Evolutionary conservation across 1,284 basidiomycete genomes (phyloP).

Genomic region (Caloboletus firmus): DNA sequence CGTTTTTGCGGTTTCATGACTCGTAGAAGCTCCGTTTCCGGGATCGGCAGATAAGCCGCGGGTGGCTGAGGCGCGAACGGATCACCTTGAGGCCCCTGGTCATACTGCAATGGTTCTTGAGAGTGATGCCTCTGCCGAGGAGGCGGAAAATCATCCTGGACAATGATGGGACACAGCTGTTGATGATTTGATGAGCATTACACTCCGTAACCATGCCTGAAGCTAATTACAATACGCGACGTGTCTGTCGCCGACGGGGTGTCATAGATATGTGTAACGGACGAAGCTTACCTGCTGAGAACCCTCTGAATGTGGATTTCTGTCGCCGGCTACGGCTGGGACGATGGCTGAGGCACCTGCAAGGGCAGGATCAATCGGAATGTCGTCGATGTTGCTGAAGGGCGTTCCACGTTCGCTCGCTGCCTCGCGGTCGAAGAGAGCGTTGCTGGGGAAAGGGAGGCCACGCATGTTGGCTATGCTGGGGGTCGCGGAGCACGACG

Average conservation of each 20-base stretch:
- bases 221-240: conserved; percentile 48
- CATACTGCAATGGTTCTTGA: conserved; percentile 48
- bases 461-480: conserved; percentile 48
- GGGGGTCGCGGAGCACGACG: conserved; percentile 14
- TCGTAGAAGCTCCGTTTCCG: conserved; percentile 32
- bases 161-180: conserved; percentile 20
- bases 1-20: conserved; percentile 49
- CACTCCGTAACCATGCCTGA: conserved; percentile 11
- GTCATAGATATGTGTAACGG: conserved; percentile 16
- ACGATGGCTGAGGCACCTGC: conserved; percentile 47
- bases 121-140: conserved; percentile 34
- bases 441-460: conserved; percentile 54
- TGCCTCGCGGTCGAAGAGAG: conserved; percentile 48
- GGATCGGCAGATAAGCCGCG: conserved; percentile 50
- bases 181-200: conserved; percentile 23
- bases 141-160: conserved; percentile 14
- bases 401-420: conserved; percentile 58
- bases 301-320: conserved; percentile 5
- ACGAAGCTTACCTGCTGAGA: conserved; percentile 34
- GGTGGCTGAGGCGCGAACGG: conserved; percentile 69
- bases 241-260: conserved; percentile 38
- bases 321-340: conserved; percentile 46
- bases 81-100: conserved; percentile 75
- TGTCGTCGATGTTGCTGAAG: conserved; percentile 54
- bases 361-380: conserved; percentile 73